A percentile compares a stretch with the other conserved stretches of the same genome.
phyloP scores from a whole-genome alignment of 805 yeast genomes.

The Henningerozyma blattae region DNA sequence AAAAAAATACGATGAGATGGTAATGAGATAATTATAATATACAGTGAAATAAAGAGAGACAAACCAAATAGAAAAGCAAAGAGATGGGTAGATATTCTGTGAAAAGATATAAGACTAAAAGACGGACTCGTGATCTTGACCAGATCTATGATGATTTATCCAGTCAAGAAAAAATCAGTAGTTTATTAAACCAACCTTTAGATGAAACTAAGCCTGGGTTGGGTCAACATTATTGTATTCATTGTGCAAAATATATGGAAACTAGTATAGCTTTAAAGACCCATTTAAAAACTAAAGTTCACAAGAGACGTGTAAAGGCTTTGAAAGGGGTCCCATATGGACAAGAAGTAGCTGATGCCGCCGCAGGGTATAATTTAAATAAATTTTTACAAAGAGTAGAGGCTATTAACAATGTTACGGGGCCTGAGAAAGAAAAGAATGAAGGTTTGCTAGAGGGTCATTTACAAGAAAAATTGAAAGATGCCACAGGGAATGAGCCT shows the following conservation, averaged over 20 bases:
- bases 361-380: slow-evolving; percentile 64
- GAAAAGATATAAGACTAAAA: slow-evolving; percentile 77
- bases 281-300: slow-evolving; percentile 68
- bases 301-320: slow-evolving; percentile 74
- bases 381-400: slow-evolving; percentile 57
- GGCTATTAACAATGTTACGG: slow-evolving; percentile 37
- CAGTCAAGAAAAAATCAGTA: slow-evolving; percentile 46
- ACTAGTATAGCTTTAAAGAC: slow-evolving; percentile 57
- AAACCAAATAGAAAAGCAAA: too few species aligned
- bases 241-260: slow-evolving; percentile 88
- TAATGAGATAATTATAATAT: too few species aligned
- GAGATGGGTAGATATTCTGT: slow-evolving; percentile 81
- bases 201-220: slow-evolving; percentile 90
- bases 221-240: slow-evolving; percentile 90
- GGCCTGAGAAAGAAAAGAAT: slow-evolving; percentile 33
- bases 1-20: too few species aligned
- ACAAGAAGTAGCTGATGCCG: slow-evolving; percentile 82
- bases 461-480: slow-evolving; percentile 14
- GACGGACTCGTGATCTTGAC: slow-evolving; percentile 78
- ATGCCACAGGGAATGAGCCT: slow-evolving; percentile 23
- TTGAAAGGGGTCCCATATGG: slow-evolving; percentile 75
- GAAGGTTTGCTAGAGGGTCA: slow-evolving; percentile 28
- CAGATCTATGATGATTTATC: slow-evolving; percentile 67
- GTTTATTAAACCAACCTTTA: slow-evolving; percentile 65
- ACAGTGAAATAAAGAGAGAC: too few species aligned